Evolutionary conservation across 2,329 filamentous ascomycete genomes (phyloP).

Genomic region (Neonectria magnoliae): DNA sequence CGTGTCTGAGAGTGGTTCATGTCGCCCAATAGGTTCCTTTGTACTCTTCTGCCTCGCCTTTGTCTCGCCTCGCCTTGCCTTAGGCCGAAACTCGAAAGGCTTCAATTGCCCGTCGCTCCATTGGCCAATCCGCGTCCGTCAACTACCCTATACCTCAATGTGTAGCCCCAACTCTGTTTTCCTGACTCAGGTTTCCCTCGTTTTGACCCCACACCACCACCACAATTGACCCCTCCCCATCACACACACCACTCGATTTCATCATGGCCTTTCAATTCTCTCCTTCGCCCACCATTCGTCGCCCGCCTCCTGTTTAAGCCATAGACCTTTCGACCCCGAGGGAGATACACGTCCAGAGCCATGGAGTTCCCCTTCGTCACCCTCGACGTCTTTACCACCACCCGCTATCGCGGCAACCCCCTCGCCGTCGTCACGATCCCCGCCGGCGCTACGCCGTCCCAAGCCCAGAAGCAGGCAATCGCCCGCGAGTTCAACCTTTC

Average conservation of each 20-base stretch:
- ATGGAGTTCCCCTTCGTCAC: constrained; percentile 61
- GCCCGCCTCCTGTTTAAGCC: not conserved
- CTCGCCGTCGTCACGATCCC: constrained; percentile 68
- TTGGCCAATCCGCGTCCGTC: not conserved
- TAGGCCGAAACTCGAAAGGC: constrained; percentile 6
- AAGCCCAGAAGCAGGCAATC: constrained; percentile 66
- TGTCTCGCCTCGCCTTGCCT: not conserved
- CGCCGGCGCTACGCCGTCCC: constrained; percentile 48
- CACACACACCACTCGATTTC: constrained; percentile 1
- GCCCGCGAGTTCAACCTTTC: constrained; percentile 72
- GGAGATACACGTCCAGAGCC: not conserved
- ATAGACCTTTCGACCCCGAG: not conserved
- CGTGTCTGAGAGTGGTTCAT: constrained; percentile 19
- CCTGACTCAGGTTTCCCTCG: constrained; percentile 3
- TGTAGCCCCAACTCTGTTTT: constrained; percentile 7
- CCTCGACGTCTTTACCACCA: constrained; percentile 67
- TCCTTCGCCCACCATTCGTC: not conserved
- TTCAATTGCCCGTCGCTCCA: not conserved
- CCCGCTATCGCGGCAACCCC: constrained; percentile 65
- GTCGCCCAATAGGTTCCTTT: constrained; percentile 3
- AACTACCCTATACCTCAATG: constrained; percentile 4
- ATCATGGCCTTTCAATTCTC: constrained; percentile 1
- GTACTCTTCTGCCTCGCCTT: constrained; percentile 3
- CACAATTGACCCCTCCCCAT: not conserved
- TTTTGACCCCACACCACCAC: constrained; percentile 7